Conservation (phyloP, 2,329 filamentous ascomycete species). For the Fusarium sp. region DNA sequence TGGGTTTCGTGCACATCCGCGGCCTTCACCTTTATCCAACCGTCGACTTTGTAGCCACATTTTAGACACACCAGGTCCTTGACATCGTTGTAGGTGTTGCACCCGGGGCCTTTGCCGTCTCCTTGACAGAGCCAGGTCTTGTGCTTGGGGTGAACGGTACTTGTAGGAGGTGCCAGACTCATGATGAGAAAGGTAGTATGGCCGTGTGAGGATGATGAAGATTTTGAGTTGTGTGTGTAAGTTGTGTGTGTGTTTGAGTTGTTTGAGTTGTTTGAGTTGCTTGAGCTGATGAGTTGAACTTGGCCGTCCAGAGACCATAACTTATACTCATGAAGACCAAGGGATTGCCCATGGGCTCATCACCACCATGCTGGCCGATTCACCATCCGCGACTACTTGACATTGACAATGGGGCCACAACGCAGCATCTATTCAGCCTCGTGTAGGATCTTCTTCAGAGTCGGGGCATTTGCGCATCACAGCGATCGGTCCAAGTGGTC, state of each 20-base stretch:
- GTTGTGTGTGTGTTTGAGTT: neutral
- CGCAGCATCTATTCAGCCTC: neutral
- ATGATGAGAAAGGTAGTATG: neutral
- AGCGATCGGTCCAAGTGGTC: too few relatives aligned
- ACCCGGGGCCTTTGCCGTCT: neutral
- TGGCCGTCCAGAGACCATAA: too few relatives aligned
- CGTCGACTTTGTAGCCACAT: neutral
- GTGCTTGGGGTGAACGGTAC: neutral
- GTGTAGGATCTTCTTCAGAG: neutral
- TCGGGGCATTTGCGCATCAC: neutral
- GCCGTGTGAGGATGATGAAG: neutral
- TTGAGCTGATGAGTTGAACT: neutral
- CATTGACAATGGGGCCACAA: too few relatives aligned
- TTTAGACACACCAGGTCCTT: neutral
- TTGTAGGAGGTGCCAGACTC: neutral
- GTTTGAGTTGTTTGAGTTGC: neutral
- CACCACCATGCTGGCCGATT: neutral
- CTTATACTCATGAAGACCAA: neutral
- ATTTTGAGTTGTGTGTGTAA: neutral
- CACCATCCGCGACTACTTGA: neutral
- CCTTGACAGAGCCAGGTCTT: neutral
- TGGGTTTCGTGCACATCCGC: neutral
- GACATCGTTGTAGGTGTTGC: neutral
- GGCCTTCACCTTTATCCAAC: neutral
- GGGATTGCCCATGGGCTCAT: rapidly evolving